Conservation (phyloP, 257 asterid species). For the Gentiana straminea region DNA sequence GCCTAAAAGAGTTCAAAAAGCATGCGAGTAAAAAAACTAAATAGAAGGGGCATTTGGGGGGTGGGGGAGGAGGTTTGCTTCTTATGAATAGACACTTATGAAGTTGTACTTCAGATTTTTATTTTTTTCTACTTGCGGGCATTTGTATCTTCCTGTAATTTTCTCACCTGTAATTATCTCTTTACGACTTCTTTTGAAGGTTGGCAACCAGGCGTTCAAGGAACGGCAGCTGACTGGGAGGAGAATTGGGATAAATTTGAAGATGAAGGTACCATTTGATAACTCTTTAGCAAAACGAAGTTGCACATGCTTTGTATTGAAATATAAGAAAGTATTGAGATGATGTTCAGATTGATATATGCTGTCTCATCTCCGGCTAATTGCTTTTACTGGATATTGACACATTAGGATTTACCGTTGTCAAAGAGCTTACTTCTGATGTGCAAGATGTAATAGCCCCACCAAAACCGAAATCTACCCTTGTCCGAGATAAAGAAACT, state of each 20-base stretch:
- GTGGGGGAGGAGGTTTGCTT: no score
- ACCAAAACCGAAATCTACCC: slow-evolving; percentile 55
- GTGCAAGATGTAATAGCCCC: slow-evolving; percentile 80
- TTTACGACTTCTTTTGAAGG: slow-evolving; percentile 29
- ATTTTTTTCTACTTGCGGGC: no score
- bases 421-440: slow-evolving; percentile 87
- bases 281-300: background rate
- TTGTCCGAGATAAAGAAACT: slow-evolving; percentile 50
- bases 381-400: slow-evolving; percentile 7
- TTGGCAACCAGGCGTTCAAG: slow-evolving; percentile 95
- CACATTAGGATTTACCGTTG: slow-evolving; percentile 55
- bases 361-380: slow-evolving; percentile 1
- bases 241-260: slow-evolving; percentile 93
- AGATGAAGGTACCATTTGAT: slow-evolving; percentile 59
- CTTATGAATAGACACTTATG: no score
- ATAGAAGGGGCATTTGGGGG: no score
- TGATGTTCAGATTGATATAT: background rate
- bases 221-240: slow-evolving; percentile 95
- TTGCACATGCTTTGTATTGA: background rate
- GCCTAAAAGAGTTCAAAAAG: no score
- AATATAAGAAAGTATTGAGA: no score
- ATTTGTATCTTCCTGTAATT: no score
- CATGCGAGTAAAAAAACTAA: no score
- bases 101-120: no score
- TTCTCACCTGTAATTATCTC: no score